Conservation (phyloP, 257 asterid genomes). For the Marsdenia floribunda region DNA sequence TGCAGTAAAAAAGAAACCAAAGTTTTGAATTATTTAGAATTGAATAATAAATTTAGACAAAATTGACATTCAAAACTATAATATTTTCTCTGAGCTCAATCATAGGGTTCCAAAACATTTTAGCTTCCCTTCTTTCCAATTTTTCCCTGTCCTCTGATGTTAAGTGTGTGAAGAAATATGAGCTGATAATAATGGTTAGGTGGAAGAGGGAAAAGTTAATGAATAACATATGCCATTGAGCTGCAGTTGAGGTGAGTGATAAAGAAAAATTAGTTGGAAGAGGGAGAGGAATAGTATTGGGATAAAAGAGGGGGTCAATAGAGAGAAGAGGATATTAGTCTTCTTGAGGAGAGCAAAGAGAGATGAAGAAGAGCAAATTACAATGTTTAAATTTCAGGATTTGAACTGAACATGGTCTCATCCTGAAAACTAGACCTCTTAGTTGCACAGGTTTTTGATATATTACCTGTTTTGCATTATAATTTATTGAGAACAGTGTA, state of each 20-base stretch:
- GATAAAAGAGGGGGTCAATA: too few species aligned
- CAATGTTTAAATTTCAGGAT: neutral
- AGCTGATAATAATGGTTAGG: neutral
- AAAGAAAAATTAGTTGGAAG: too few species aligned
- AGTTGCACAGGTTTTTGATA: neutral
- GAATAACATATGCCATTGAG: too few species aligned
- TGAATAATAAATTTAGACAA: neutral
- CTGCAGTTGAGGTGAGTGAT: too few species aligned
- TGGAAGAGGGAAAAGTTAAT: too few species aligned
- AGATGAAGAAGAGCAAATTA: neutral
- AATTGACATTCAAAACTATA: neutral
- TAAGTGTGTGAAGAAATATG: too few species aligned
- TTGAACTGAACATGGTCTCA: neutral
- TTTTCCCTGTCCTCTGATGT: too few species aligned
- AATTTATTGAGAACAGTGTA: conserved; percentile 12
- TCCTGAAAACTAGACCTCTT: neutral
- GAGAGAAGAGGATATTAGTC: neutral
- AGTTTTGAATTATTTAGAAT: neutral
- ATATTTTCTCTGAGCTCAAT: neutral
- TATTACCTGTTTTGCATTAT: neutral
- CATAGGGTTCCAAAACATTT: neutral
- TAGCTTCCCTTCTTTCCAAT: neutral
- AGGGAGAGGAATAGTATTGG: too few species aligned
- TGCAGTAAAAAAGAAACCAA: neutral
- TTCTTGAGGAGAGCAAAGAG: neutral